phyloP scores from a whole-genome alignment of 352 stramenopile genomes.

The Globisporangium abappressorium region DNA sequence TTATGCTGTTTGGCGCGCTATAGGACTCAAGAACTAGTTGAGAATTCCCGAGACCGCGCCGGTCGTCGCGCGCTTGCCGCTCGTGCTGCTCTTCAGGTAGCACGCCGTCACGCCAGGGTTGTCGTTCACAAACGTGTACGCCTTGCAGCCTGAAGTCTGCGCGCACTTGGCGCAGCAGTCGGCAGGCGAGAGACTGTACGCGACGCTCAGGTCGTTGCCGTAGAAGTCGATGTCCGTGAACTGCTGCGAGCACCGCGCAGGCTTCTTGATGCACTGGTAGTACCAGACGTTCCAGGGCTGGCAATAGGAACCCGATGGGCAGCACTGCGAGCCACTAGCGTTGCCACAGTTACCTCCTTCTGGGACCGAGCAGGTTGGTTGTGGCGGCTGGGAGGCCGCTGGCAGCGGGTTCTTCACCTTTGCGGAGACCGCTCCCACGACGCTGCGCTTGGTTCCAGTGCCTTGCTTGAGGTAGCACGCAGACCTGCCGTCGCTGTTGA shows the following conservation, averaged over 20 bases:
- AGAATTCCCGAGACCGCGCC: conserved; percentile 13
- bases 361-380: conserved; percentile 18
- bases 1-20: neutral
- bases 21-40: conserved; percentile 1
- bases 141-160: conserved; percentile 35
- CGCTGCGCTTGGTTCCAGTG: neutral
- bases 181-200: conserved; percentile 28
- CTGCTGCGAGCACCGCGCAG: conserved; percentile 31
- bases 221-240: conserved; percentile 48
- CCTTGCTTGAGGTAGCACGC: conserved; percentile 18
- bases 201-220: conserved; percentile 38
- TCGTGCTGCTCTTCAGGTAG: conserved; percentile 26
- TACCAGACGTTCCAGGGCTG: conserved; percentile 35
- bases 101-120: conserved; percentile 12
- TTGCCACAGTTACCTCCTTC: conserved; percentile 21
- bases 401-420: conserved; percentile 7
- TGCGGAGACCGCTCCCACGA: conserved; percentile 10
- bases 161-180: conserved; percentile 44
- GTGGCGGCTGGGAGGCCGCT: neutral
- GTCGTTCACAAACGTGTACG: conserved; percentile 42
- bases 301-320: conserved; percentile 33
- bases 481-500: conserved; percentile 4
- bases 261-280: conserved; percentile 37
- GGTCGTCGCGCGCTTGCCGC: neutral
- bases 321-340: conserved; percentile 20